These are phyloP conservation scores for Fusarium duplospermum DNA, from an alignment of 2,329 filamentous ascomycete species.

Conservation along the genomic window DNA sequence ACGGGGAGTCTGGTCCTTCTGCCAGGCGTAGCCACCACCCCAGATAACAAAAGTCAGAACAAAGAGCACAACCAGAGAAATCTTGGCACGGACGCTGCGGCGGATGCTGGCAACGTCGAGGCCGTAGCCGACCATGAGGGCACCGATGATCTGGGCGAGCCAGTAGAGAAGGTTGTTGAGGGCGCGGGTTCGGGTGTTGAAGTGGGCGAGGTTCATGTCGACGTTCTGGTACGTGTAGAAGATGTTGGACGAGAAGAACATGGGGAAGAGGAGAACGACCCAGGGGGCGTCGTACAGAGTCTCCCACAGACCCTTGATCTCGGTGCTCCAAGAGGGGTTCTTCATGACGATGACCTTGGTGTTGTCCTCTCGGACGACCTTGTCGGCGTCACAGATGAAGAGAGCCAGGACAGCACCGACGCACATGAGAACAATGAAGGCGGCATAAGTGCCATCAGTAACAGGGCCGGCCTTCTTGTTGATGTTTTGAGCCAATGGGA, in stretches of 20 bases:
- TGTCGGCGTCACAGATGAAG: conserved; percentile 60
- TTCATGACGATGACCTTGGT: conserved; percentile 50
- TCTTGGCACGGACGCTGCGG: conserved; percentile 58
- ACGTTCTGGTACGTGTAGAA: conserved; percentile 70
- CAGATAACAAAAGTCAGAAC: conserved; percentile 64
- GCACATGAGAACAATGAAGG: conserved; percentile 60
- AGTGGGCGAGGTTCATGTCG: conserved; percentile 64
- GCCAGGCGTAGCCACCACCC: conserved; percentile 74
- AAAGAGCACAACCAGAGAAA: conserved; percentile 60
- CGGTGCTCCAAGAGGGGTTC: conserved; percentile 50
- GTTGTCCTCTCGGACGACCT: conserved; percentile 54
- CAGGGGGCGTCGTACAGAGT: conserved; percentile 51
- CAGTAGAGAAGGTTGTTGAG: conserved; percentile 67
- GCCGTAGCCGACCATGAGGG: conserved; percentile 58
- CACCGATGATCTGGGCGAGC: conserved; percentile 67
- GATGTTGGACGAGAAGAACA: conserved; percentile 67
- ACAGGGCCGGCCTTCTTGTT: conserved; percentile 63
- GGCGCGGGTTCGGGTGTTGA: conserved; percentile 66
- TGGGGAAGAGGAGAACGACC: conserved; percentile 56
- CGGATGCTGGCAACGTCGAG: conserved; percentile 57
- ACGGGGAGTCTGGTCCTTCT: conserved; percentile 63
- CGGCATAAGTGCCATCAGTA: conserved; percentile 62
- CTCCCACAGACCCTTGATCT: conserved; percentile 55
- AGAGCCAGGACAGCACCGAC: conserved; percentile 60
- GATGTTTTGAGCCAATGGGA: conserved; percentile 80